Base-by-base conservation (phyloP, 306 rosid genomes). In the Pyrus bretschneideri region DNA sequence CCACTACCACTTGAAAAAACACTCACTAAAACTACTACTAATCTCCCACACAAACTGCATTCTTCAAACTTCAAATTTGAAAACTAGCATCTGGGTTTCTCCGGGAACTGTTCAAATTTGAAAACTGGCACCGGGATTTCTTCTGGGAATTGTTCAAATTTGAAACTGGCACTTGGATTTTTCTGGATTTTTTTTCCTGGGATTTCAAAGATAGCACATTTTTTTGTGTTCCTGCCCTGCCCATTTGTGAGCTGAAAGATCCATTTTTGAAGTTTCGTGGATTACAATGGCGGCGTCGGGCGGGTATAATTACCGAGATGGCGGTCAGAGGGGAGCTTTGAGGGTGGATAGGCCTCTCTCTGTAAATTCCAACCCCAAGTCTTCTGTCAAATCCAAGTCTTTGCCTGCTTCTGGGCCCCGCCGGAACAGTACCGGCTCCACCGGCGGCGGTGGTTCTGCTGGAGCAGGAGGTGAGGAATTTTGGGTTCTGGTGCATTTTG, bases 401-500 rank as follows among this genome's bases (percentile, higher is more conserved):
- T 75, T 86, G 73, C 71, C 83, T 25, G 80, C 90, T 78, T 85
- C 89, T 51, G 73, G 81, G 70, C 90, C 87, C 66, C 96, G 98
- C 76, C 98, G 99, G 40, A 96, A 78, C 71, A 86, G 89, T 84
- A 83, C 96, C 35, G 91, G 88, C 71, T 78, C 93, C 33, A 38
- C 84, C 11, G 65, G 68, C 14, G 71, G 46, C 35, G 76, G 68
- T 12, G 46, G 66, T 23, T 76, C 79, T 76, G 17, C 82, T 31
- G 83, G 81, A 69, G 71, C 85, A 38, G 84, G 93, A 76, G 94
- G 98, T 96, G 9, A 67, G 84, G 66, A 40, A 42, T 31, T 38
- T 82, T 21, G 22, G 59, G 30, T 57, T 64, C 19, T 6, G 46
- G 61, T 31, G 69, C 40, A 11, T 44, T 69, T 35, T 65, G 25